phyloP scores from a whole-genome alignment of 768 basidiomycete genomes.

The Phallus indusiatus region DNA sequence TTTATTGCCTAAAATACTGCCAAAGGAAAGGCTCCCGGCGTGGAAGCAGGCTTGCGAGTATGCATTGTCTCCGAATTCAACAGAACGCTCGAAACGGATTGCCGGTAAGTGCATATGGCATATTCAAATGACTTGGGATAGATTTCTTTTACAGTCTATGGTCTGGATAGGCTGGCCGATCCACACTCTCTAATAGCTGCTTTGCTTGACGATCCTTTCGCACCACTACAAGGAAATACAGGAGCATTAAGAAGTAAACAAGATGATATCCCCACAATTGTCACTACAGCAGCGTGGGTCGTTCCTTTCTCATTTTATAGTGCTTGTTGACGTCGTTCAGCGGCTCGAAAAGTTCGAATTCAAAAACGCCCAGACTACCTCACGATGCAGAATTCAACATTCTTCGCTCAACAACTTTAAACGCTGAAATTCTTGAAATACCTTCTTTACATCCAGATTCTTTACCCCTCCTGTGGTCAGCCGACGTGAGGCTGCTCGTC shows the following conservation, averaged over 20 bases:
- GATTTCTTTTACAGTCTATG: slow-evolving; percentile 38
- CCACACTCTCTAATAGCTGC: slow-evolving; percentile 56
- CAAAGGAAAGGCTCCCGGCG: not conserved
- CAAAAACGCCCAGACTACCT: slow-evolving; percentile 36
- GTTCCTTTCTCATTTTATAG: not conserved
- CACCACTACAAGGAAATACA: slow-evolving; percentile 33
- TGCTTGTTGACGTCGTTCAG: not conserved
- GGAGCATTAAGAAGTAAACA: not conserved
- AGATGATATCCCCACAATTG: not conserved
- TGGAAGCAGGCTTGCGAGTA: not conserved
- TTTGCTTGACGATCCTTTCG: slow-evolving; percentile 61
- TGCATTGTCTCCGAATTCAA: not conserved
- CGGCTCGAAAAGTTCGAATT: slow-evolving; percentile 31
- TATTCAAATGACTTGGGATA: not conserved
- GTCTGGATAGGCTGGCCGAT: slow-evolving; percentile 43
- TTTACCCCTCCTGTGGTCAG: slow-evolving; percentile 24
- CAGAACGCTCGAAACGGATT: slow-evolving; percentile 23
- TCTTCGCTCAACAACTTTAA: not conserved
- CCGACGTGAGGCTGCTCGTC: slow-evolving; percentile 57
- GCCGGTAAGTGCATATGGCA: slow-evolving; percentile 31
- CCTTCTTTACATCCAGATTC: slow-evolving; percentile 12
- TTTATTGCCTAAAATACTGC: not conserved
- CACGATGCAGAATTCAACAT: slow-evolving; percentile 2
- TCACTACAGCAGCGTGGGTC: not conserved
- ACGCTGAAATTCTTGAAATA: slow-evolving; percentile 9